Percentiles rank a stretch among this genome's conserved stretches.
phyloP scores from a whole-genome alignment of 345 rosid genomes.

The Linum usitatissimum region DNA sequence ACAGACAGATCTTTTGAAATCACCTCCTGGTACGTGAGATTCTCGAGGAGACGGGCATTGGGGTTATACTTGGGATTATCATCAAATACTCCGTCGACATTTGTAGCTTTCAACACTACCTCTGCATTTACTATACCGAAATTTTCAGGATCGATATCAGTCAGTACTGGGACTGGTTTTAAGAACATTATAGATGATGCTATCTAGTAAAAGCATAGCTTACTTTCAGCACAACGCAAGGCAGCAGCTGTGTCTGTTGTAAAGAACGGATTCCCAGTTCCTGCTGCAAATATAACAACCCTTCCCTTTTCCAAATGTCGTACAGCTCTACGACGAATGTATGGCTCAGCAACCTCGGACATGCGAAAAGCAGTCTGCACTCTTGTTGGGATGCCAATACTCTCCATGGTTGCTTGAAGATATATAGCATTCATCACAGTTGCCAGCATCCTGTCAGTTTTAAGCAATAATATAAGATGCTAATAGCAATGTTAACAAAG shows the following conservation, averaged over 20 bases:
- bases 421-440: constrained; percentile 93
- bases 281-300: constrained; percentile 94
- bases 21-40: constrained; percentile 74
- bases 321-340: constrained; percentile 75
- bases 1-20: constrained; percentile 85
- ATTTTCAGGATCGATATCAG: constrained; percentile 4
- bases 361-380: constrained; percentile 93
- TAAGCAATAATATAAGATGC: not conserved
- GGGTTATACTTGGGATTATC: constrained; percentile 80
- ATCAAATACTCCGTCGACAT: constrained; percentile 84
- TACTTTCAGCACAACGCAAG: constrained; percentile 95
- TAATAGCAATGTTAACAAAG: not conserved
- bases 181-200: not conserved
- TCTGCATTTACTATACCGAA: constrained; percentile 67
- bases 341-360: constrained; percentile 97
- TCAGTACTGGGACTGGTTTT: not conserved
- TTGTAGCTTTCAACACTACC: constrained; percentile 87
- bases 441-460: constrained; percentile 67
- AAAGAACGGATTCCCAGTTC: constrained; percentile 96
- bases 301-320: constrained; percentile 96
- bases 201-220: constrained; percentile 13
- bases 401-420: constrained; percentile 97
- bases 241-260: constrained; percentile 96
- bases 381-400: constrained; percentile 86
- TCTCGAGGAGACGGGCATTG: constrained; percentile 64